These are phyloP conservation scores for Aspergillus coremiiformis DNA, from an alignment of 495 filamentous ascomycete species.

Conservation along the genomic window DNA sequence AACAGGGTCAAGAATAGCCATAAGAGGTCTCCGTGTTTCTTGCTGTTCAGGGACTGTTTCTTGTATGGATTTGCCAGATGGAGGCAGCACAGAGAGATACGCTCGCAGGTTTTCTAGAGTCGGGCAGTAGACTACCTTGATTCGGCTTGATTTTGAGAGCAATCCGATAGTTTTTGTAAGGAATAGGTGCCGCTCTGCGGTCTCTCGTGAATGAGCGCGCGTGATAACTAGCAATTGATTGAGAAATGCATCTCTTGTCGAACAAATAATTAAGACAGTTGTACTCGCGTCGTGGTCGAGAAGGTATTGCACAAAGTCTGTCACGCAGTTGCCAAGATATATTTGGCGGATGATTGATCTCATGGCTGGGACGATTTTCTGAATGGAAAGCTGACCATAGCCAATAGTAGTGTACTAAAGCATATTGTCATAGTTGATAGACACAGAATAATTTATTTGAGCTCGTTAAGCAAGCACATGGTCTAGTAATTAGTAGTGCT, in stretches of 20 bases:
- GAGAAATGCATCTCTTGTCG: slow-evolving; percentile 56
- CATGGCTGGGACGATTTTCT: slow-evolving; percentile 14
- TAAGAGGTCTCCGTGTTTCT: slow-evolving; percentile 22
- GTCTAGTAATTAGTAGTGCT: not conserved
- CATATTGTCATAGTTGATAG: not conserved
- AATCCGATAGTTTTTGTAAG: slow-evolving; percentile 60
- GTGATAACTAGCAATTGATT: slow-evolving; percentile 32
- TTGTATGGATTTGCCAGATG: not conserved
- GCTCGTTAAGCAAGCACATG: not conserved
- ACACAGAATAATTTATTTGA: not conserved
- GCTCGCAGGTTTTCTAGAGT: slow-evolving; percentile 71
- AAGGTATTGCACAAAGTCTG: slow-evolving; percentile 57
- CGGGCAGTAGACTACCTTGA: slow-evolving; percentile 63
- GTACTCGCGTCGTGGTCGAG: slow-evolving; percentile 46
- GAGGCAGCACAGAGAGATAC: slow-evolving; percentile 52
- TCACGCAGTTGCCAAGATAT: slow-evolving; percentile 21
- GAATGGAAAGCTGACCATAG: not conserved
- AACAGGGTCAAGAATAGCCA: slow-evolving; percentile 62
- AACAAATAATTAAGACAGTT: slow-evolving; percentile 65
- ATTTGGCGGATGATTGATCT: slow-evolving; percentile 18
- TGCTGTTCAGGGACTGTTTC: not conserved
- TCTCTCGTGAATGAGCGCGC: slow-evolving; percentile 12
- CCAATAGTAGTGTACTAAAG: not conserved
- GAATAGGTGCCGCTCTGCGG: slow-evolving; percentile 31
- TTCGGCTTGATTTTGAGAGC: slow-evolving; percentile 56